These are phyloP conservation scores for Colletotrichum tropicicola DNA, from an alignment of 2,329 filamentous ascomycete genomes.

Conservation along the genomic window DNA sequence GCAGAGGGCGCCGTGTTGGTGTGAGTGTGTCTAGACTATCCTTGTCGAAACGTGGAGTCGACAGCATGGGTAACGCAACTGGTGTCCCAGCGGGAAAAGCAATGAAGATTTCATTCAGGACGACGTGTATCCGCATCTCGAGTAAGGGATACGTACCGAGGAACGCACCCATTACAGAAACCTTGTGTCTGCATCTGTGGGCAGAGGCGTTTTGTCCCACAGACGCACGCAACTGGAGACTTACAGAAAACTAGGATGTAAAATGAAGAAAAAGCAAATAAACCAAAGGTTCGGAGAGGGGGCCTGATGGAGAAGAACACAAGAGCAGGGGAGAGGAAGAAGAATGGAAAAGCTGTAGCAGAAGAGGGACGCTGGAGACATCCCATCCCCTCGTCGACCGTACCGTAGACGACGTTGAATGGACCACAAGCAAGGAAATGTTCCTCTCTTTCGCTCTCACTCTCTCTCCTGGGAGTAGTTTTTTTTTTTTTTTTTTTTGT, in stretches of 20 bases:
- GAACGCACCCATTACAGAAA: neutral
- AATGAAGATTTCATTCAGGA: slow-evolving; percentile 8
- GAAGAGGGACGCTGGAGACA: neutral
- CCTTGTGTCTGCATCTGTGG: neutral
- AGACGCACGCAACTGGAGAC: slow-evolving; percentile 14
- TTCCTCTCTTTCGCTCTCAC: no score
- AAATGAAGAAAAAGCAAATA: slow-evolving; percentile 11
- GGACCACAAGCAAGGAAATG: no score
- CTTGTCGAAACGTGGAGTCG: slow-evolving; percentile 26
- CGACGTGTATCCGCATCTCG: slow-evolving; percentile 3
- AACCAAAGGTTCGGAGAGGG: neutral
- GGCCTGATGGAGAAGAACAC: neutral
- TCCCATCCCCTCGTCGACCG: neutral
- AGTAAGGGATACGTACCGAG: neutral
- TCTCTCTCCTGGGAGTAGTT: no score
- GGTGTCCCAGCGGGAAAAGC: slow-evolving; percentile 20
- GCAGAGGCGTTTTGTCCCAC: slow-evolving; percentile 11
- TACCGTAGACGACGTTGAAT: no score
- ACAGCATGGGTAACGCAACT: slow-evolving; percentile 11
- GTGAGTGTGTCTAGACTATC: slow-evolving; percentile 19
- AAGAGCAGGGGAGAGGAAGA: neutral
- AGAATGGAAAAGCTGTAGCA: neutral
- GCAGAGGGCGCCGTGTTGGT: neutral
- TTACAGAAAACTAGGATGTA: slow-evolving; percentile 2
- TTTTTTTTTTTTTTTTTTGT: no score